Percentiles rank a stretch among this genome's conserved stretches.
Evolutionary conservation across 139 green algal species (phyloP).

Genomic region (Chlamydomonas schloesseri): DNA sequence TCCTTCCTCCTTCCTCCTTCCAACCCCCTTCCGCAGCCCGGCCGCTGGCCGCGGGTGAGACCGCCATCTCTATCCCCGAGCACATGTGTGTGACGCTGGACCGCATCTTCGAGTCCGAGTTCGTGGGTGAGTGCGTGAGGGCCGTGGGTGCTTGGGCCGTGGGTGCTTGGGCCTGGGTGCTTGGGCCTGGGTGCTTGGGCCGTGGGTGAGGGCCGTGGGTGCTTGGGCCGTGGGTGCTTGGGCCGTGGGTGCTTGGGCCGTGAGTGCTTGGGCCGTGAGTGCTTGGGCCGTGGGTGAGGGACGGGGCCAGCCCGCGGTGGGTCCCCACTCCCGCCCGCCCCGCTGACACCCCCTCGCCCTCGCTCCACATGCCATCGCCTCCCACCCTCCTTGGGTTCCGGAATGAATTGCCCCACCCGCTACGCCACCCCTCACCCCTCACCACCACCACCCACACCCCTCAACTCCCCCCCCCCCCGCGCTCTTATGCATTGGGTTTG

Average conservation of each 20-base stretch:
- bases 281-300: no score
- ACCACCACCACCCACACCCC: no score
- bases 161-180: no score
- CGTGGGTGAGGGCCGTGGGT: not conserved
- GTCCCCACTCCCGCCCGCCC: not conserved
- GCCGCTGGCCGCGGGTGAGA: conserved; percentile 68
- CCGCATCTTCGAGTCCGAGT: conserved; percentile 85
- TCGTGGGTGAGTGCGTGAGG: conserved; percentile 57
- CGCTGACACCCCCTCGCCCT: no score
- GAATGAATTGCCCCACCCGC: no score
- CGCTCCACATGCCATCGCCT: no score
- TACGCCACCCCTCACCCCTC: no score
- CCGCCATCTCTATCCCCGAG: conserved; percentile 84
- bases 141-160: no score
- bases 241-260: not conserved
- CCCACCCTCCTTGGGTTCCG: no score
- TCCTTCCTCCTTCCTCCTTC: not conserved
- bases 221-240: no score
- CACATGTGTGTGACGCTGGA: conserved; percentile 88
- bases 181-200: not conserved
- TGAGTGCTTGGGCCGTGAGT: not conserved
- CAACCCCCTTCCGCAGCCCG: not conserved
- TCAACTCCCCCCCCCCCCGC: no score
- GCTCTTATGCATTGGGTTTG: no score
- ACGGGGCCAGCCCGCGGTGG: not conserved